Base-by-base conservation (phyloP, 331 rosid genomes). In the Pyracantha coccinea region DNA sequence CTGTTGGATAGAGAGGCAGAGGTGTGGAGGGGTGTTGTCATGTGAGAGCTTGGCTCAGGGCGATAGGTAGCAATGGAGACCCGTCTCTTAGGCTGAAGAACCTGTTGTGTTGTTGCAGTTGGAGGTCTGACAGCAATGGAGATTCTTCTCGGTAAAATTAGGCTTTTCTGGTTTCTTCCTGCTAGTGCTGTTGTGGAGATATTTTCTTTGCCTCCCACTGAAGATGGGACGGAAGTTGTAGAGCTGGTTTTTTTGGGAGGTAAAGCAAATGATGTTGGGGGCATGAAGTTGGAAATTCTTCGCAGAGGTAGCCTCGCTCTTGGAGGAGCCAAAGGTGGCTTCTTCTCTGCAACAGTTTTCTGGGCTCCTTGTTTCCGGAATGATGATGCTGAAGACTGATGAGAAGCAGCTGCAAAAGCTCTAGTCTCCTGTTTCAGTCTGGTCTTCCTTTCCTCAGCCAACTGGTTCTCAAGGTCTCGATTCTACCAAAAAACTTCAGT, bases 401-500 rank as follows among this genome's bases (percentile, higher is more conserved):
- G 76, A 61, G 97, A 80, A 72, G 80, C 86, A 65, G 92, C 62
- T 12, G 95, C 87, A 17, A 87, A 65, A 16, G 97, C 78, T 88
- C 92, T 92, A 33, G 77, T 88, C 80, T 89, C 98, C 81, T 88
- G 98, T 80, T 92, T 92, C 27, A 84, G 75, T 75, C 99, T 84
- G 57, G 85, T 83, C 79, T 90, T 95, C 82, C 98, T 88, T 77
- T 95, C 99, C 54, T 90, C 99, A 6, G 88, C 88, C 68, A 95
- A 12, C 70, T 95, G 96, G 82, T 84, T 85, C 92, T 95, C 98
- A 50, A 95, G 96, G 85, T 90, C 96, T 74, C 98, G 89, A 25
- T 89, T 89, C 99, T 95, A 89, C 16, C 90, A 89, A 64, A 66
- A 44, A 28, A 14, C 47, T 33, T 55, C 57, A 69, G 38, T 47